Base-by-base conservation (phyloP, 805 yeast genomes). In the Zygoascus tannicola region DNA sequence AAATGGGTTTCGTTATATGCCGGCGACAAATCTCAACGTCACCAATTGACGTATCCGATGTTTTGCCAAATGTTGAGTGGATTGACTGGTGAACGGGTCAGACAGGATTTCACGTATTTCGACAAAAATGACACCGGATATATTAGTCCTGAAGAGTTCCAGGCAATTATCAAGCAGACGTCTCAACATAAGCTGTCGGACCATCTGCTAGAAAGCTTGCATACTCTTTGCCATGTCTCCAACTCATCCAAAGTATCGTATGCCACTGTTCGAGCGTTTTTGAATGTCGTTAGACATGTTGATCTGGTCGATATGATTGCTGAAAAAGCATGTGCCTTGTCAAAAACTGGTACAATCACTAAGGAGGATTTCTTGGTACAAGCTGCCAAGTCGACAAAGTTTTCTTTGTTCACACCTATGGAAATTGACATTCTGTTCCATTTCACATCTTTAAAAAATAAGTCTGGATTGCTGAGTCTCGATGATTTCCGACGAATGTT, bases 21-120 rank as follows among this genome's bases (percentile, higher is more conserved):
- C 33, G 72, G 72, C 14, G 62, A 56, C 50, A 51, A 56, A 46
- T 50, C 57, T 22, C 46, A 56, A 37, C 61, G 71, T 21, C 71
- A 67, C 45, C 47, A 57, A 32, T 51, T 68, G 60, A 54, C 66
- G 40, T 68, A 68, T 54, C 50, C 52, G 44, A 67, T 65, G 63
- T 68, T 68, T 54, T 62, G 66, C 32, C 72, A 68, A 50, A 68
- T 68, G 73, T 59, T 68, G 38, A 56, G 62, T 36, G 72, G 71
- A n/a, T 56, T 68, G 30, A 58, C 63, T 35, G 73, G 72, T 26
- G 72, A 68, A 52, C 68, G 72, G n/a, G 69, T 67, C 22, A 61
- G 73, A 23, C 72, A 67, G 58, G 69, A 69, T 36, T 68, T 68
- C 58, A 58, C 54, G 47, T 46, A 54, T 50, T 64, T 54, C 46